Evolutionary conservation across 2,329 filamentous ascomycete genomes (phyloP), one percentile per base, ranked within the genome.

Genomic region (Graphium sp.): DNA sequence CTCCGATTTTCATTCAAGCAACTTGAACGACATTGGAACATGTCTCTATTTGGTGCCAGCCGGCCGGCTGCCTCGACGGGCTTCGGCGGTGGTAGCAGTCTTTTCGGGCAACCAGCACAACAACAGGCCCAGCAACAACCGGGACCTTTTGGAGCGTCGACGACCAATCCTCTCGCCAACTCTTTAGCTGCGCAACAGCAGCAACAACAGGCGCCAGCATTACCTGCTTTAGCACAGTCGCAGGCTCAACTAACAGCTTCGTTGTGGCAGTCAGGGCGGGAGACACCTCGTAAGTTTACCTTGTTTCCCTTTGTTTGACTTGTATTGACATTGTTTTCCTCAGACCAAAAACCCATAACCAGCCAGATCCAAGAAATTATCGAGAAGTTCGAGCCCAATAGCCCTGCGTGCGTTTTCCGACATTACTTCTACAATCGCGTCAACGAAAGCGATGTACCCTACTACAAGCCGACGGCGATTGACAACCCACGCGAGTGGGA

Each of bases 341-440:
- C 28, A 57, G 53, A 56, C 39, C 75, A 84, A 45, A 83, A 83
- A 47, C 69, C 74, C 26, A 66, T 85, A 24, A 62, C 71, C 13
- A 74, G 84, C 32, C 80, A 87, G 48, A 79, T 85, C 48, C 59
- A 64, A 35, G 59, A 72, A 16, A 62, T 89, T 22, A 57, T 70
- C 29, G 60, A 70, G 34, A 84, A 85, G 53, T 89, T 81, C 81
- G 63, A 79, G 35, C 73, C 78, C 2, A 51, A 61, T 16, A 66
- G 62, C 46, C 62, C 70, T 14, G 71, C 70, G 45, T 84, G 78
- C 41, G 69, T 67, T 17, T 83, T 89, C 56, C 78, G 82, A 49
- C 62, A 79, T 45, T 87, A 87, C 57, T 82, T 89, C 49, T 91
- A 89, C 62, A 89, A 89, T 54, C 73, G 80, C 39, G 79, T 85